Evolutionary conservation across 2,329 filamentous ascomycete genomes (phyloP).

Genomic region (Apiospora hydei): DNA sequence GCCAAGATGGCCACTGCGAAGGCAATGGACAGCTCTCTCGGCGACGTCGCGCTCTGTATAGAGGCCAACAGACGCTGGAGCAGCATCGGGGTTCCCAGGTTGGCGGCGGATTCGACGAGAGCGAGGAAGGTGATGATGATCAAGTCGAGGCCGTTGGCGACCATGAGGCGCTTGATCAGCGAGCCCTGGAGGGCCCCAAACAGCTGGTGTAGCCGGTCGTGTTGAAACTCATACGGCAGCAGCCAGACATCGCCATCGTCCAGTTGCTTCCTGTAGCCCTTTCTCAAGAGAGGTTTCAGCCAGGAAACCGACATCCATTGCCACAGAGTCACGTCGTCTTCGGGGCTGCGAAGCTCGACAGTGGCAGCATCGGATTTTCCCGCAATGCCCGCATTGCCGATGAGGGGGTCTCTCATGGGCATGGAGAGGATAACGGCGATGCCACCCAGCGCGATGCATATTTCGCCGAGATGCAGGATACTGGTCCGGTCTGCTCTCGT

Average conservation of each 20-base stretch:
- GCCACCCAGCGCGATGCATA: conserved; percentile 52
- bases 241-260: conserved; percentile 84
- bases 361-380: conserved; percentile 62
- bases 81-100: conserved; percentile 69
- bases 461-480: conserved; percentile 43
- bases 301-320: conserved; percentile 87
- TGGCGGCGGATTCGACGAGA: conserved; percentile 64
- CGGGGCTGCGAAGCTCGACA: conserved; percentile 69
- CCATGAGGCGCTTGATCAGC: conserved; percentile 72
- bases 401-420: conserved; percentile 70
- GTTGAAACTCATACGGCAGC: conserved; percentile 82
- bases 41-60: conserved; percentile 61
- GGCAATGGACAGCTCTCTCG: conserved; percentile 61
- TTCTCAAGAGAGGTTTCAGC: conserved; percentile 76
- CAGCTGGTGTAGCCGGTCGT: conserved; percentile 73
- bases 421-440: conserved; percentile 67
- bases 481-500: conserved; percentile 41
- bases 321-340: conserved; percentile 81
- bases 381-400: conserved; percentile 65
- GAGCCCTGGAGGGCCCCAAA: conserved; percentile 78
- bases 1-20: conserved; percentile 71
- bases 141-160: conserved; percentile 82
- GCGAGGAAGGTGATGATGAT: conserved; percentile 71
- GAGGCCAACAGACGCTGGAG: conserved; percentile 75
- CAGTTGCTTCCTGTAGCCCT: conserved; percentile 70